Conservation (phyloP, 169 alveolate genomes). For the Babesia caballi region DNA sequence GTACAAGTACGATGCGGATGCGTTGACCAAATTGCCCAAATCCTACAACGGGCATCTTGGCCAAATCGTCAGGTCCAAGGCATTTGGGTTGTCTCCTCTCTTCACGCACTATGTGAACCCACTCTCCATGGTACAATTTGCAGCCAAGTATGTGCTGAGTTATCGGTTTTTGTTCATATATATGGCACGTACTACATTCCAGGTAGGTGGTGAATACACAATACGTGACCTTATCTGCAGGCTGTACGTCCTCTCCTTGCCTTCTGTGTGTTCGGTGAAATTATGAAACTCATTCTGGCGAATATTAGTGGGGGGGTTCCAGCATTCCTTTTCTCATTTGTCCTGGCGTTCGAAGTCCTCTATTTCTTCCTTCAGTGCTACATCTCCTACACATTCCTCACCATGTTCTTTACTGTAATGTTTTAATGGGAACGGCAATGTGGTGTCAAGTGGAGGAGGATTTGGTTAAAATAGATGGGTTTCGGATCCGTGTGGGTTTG, state of each 20-base stretch:
- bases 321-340: constrained; percentile 83
- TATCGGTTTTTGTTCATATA: constrained; percentile 80
- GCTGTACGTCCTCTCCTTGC: constrained; percentile 87
- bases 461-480: not conserved
- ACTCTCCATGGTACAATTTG: constrained; percentile 72
- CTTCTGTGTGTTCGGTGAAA: constrained; percentile 84
- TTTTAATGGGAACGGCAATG: constrained; percentile 54
- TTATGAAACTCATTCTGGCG: constrained; percentile 81
- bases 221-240: constrained; percentile 42
- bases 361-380: constrained; percentile 85
- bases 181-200: constrained; percentile 87
- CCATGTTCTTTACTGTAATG: constrained; percentile 86
- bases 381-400: constrained; percentile 84
- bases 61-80: not conserved
- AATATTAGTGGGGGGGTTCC: constrained; percentile 82
- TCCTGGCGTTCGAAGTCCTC: constrained; percentile 83
- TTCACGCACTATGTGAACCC: constrained; percentile 67
- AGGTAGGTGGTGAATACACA: constrained; percentile 60
- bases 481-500: constrained; percentile 27
- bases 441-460: constrained; percentile 39
- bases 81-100: constrained; percentile 51
- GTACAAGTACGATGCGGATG: constrained; percentile 30
- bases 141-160: constrained; percentile 74
- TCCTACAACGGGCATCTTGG: constrained; percentile 37
- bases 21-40: constrained; percentile 39